Percentiles rank a stretch among this genome's conserved stretches.
phyloP scores from a whole-genome alignment of 106 monocot species.

The Dioscorea dumetorum region DNA sequence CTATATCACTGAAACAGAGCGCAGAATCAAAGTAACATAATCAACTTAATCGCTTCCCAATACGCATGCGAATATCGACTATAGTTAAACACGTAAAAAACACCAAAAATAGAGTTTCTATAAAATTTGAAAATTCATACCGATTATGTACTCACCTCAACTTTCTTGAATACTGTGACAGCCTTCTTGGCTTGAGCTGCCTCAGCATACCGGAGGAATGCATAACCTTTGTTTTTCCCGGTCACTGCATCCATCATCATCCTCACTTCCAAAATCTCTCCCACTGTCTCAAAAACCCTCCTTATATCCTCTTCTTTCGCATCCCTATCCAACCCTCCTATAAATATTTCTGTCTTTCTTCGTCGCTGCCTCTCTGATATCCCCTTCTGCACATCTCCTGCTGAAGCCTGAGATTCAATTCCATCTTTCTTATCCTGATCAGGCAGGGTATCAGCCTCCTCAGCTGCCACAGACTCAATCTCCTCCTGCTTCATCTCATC shows the following conservation, averaged over 20 bases:
- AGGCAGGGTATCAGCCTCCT: not conserved
- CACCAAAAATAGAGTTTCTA: no score
- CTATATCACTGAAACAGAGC: no score
- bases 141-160: conserved; percentile 46
- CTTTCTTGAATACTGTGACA: conserved; percentile 58
- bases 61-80: no score
- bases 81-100: no score
- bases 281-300: conserved; percentile 54
- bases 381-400: conserved; percentile 20
- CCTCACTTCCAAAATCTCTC: conserved; percentile 74
- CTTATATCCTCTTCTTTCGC: conserved; percentile 78
- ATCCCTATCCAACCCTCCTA: conserved; percentile 73
- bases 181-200: conserved; percentile 65
- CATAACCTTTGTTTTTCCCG: conserved; percentile 85
- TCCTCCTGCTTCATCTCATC: not conserved
- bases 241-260: conserved; percentile 66
- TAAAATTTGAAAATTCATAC: no score
- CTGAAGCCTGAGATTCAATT: conserved; percentile 2
- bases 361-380: conserved; percentile 45
- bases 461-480: conserved; percentile 5
- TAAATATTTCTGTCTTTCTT: conserved; percentile 81
- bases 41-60: no score
- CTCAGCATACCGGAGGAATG: conserved; percentile 65
- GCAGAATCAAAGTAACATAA: no score
- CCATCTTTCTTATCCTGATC: conserved; percentile 18